A percentile compares a stretch with the other conserved stretches of the same genome.
phyloP scores from a whole-genome alignment of 148 eudicot species.

The Nepenthes gracilis region DNA sequence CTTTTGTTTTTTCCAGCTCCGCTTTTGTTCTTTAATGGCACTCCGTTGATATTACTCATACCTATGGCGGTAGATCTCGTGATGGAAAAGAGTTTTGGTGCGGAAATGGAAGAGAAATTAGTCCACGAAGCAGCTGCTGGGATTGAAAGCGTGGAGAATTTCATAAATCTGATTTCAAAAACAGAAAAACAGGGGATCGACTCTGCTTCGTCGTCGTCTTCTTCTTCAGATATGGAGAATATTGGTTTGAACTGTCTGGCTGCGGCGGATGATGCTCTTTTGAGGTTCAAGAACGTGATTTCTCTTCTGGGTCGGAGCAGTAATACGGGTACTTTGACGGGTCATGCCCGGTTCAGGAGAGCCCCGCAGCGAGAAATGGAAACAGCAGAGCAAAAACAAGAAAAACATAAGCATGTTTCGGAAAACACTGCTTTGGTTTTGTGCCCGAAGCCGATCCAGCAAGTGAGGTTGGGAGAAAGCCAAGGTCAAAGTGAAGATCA shows the following conservation, averaged over 20 bases:
- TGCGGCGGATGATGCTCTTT: conserved; percentile 59
- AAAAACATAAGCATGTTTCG: neutral
- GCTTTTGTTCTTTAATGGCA: neutral
- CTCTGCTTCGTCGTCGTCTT: neutral
- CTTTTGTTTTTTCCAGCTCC: conserved; percentile 6
- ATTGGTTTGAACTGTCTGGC: conserved; percentile 34
- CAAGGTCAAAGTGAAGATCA: conserved; percentile 7
- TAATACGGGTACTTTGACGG: conserved; percentile 49
- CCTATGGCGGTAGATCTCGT: conserved; percentile 69
- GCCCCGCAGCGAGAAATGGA: conserved; percentile 7
- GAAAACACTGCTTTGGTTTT: conserved; percentile 21
- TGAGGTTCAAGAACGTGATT: conserved; percentile 61
- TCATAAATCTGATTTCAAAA: conserved; percentile 44
- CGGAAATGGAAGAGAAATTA: conserved; percentile 21
- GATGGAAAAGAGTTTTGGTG: conserved; percentile 9
- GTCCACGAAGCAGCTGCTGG: conserved; percentile 71
- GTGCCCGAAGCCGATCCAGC: conserved; percentile 68
- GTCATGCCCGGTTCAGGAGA: conserved; percentile 82
- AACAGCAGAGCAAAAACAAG: neutral
- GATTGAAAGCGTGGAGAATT: conserved; percentile 57
- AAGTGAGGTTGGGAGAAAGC: conserved; percentile 21
- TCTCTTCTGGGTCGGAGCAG: conserved; percentile 35
- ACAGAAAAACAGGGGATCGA: neutral
- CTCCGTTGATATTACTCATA: neutral
- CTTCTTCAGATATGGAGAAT: neutral